Conservation (phyloP, 75 land plant genomes). For the Gnetum montanum region DNA sequence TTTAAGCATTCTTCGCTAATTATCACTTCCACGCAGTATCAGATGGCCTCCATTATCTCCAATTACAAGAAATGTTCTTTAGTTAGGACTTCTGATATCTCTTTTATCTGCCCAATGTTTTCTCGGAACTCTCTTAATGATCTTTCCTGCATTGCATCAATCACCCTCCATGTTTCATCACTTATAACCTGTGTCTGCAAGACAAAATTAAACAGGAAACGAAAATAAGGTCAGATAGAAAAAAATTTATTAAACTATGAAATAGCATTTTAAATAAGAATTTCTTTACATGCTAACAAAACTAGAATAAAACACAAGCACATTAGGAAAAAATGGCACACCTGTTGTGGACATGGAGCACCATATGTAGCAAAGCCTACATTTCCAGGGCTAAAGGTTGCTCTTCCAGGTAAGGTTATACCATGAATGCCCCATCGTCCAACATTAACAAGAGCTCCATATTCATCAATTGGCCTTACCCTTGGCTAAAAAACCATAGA, state of each 20-base stretch:
- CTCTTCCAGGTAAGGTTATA: constrained; percentile 79
- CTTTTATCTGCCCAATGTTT: constrained; percentile 37
- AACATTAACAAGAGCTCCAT: constrained; percentile 75
- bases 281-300: no score
- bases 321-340: constrained; percentile 10
- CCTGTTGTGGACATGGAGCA: constrained; percentile 89
- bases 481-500: constrained; percentile 59
- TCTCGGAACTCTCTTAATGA: constrained; percentile 22
- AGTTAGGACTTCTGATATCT: constrained; percentile 38
- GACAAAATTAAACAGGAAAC: background rate
- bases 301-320: no score
- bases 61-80: constrained; percentile 50
- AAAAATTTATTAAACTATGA: no score
- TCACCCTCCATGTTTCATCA: constrained; percentile 67
- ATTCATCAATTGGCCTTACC: constrained; percentile 71
- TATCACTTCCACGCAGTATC: no score
- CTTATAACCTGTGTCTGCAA: constrained; percentile 56
- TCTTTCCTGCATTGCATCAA: constrained; percentile 58
- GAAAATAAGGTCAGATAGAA: no score
- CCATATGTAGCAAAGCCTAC: constrained; percentile 86
- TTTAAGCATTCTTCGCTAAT: no score
- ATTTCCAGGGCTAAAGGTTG: constrained; percentile 79
- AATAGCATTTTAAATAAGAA: no score
- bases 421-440: constrained; percentile 98
- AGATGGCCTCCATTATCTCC: no score